Conservation (phyloP, 306 rosid genomes). For the Castanea crenata region DNA sequence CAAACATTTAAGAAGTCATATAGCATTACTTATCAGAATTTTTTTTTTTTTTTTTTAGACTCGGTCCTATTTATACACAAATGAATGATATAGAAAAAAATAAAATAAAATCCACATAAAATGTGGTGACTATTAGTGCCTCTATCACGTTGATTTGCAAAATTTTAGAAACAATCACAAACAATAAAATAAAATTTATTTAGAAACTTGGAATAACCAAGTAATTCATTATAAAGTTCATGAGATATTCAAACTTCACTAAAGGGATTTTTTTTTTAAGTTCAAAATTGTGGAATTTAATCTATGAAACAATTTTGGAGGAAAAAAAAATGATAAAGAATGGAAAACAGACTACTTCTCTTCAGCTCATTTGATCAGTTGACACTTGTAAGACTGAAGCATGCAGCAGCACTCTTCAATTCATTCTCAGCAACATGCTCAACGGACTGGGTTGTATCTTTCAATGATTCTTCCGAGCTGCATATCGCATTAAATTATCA, state of each 20-base stretch:
- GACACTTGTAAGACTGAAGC: conserved; percentile 74
- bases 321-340: background rate
- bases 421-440: conserved; percentile 55
- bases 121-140: background rate
- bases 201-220: background rate
- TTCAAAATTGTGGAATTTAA: conserved; percentile 17
- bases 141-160: background rate
- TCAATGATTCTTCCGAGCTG: conserved; percentile 73
- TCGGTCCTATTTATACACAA: background rate
- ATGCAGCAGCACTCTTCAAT: conserved; percentile 73
- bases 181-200: background rate
- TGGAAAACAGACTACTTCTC: background rate
- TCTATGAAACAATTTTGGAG: background rate
- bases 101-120: background rate
- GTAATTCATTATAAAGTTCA: background rate
- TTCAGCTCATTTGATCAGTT: conserved; percentile 38
- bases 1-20: too few species aligned
- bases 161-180: background rate
- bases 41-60: too few species aligned
- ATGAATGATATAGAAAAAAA: background rate
- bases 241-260: background rate
- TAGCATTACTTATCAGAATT: too few species aligned
- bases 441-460: conserved; percentile 52
- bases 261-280: background rate
- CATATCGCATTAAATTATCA: conserved; percentile 10